A percentile compares a stretch with the other conserved stretches of the same genome.
phyloP scores from a whole-genome alignment of 2,329 filamentous ascomycete species.

The Parascedosporium putredinis region DNA sequence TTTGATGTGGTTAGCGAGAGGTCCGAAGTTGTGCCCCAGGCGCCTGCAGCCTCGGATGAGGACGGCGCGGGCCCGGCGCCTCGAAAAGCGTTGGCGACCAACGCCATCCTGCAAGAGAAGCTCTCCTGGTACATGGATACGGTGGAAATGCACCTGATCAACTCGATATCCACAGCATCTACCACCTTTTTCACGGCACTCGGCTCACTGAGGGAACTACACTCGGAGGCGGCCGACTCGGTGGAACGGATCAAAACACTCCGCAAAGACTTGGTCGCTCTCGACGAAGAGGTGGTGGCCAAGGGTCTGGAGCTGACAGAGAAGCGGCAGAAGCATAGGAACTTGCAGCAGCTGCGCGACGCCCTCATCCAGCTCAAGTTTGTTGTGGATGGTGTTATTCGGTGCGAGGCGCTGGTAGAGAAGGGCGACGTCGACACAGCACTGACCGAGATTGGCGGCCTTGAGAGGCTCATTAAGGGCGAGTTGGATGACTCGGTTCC shows the following conservation, averaged over 20 bases:
- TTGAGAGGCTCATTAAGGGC: constrained; percentile 75
- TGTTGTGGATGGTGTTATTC: constrained; percentile 63
- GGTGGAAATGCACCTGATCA: constrained; percentile 92
- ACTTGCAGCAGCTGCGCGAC: constrained; percentile 70
- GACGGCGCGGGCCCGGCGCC: constrained; percentile 47
- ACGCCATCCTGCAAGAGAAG: constrained; percentile 96
- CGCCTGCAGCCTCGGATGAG: constrained; percentile 42
- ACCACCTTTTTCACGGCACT: constrained; percentile 93
- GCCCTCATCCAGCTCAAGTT: constrained; percentile 74
- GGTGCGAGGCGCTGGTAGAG: constrained; percentile 74
- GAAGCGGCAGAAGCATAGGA: constrained; percentile 71
- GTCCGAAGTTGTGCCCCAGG: constrained; percentile 74
- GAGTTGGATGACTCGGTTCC: constrained; percentile 32
- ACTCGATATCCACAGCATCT: constrained; percentile 89
- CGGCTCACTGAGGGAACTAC: constrained; percentile 80
- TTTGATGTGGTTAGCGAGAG: constrained; percentile 96
- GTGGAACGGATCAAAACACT: constrained; percentile 76
- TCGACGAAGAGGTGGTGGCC: constrained; percentile 81
- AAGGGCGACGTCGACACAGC: constrained; percentile 74
- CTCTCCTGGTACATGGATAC: constrained; percentile 99
- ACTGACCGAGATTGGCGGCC: constrained; percentile 61
- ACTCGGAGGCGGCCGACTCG: constrained; percentile 85
- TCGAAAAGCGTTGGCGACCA: constrained; percentile 84
- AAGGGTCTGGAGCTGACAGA: constrained; percentile 79
- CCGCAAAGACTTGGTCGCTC: constrained; percentile 63